phyloP scores from a whole-genome alignment of 2,329 filamentous ascomycete genomes.

The Bipolaris victoriae region DNA sequence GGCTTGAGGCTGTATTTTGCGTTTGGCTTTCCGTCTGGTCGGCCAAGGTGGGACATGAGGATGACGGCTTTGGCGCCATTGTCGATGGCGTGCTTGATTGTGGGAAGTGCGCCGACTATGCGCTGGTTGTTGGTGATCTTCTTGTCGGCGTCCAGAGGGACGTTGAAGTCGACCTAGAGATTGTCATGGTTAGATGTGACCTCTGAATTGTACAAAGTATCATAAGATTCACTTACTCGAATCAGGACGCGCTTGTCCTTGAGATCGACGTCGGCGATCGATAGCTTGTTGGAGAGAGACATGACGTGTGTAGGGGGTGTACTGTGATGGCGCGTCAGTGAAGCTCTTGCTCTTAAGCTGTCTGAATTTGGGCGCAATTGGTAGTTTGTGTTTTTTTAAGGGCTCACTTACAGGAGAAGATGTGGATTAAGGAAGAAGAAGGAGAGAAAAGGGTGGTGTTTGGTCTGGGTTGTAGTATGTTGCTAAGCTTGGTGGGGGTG shows the following conservation, averaged over 20 bases:
- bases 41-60: constrained; percentile 98
- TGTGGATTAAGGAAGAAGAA: constrained; percentile 16
- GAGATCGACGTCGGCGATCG: constrained; percentile 93
- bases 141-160: constrained; percentile 90
- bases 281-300: constrained; percentile 99
- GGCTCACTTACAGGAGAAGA: constrained; percentile 27
- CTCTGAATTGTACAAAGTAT: constrained; percentile 18
- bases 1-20: constrained; percentile 94
- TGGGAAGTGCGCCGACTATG: constrained; percentile 92
- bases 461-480: constrained; percentile 28
- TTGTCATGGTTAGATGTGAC: constrained; percentile 16
- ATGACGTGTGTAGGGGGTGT: constrained; percentile 58
- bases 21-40: constrained; percentile 88
- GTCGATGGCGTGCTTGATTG: constrained; percentile 92
- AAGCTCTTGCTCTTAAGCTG: constrained; percentile 3
- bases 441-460: constrained; percentile 17
- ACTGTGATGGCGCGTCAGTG: constrained; percentile 3
- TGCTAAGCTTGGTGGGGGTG: constrained; percentile 27
- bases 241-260: constrained; percentile 99
- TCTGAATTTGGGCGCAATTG: constrained; percentile 2
- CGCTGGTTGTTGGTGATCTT: constrained; percentile 98
- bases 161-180: constrained; percentile 96
- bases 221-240: constrained; percentile 68
- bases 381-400: constrained; percentile 9
- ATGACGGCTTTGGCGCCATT: constrained; percentile 90